These are phyloP conservation scores for Metschnikowia drakensbergensis DNA, from an alignment of 805 yeast species.

Conservation along the genomic window DNA sequence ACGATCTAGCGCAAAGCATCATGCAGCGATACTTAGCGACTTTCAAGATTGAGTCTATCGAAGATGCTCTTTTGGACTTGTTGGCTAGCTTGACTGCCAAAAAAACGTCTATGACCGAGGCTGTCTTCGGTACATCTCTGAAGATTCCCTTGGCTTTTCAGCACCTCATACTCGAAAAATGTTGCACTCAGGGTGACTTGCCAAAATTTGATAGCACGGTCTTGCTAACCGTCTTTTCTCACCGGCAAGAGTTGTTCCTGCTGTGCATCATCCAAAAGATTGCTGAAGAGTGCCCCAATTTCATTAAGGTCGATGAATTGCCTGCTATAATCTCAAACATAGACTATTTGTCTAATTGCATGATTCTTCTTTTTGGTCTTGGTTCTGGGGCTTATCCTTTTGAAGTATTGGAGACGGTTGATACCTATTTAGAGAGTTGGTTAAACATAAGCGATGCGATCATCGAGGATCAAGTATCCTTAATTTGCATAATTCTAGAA, in stretches of 20 bases:
- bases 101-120: background rate
- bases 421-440: constrained; percentile 3
- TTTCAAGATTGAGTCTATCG: background rate
- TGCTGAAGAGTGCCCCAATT: constrained; percentile 2
- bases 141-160: background rate
- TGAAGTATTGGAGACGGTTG: background rate
- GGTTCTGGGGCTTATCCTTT: background rate
- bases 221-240: background rate
- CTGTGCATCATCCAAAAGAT: background rate
- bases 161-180: background rate
- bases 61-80: background rate
- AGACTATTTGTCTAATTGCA: background rate
- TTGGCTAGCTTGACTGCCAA: background rate
- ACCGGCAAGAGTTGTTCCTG: background rate
- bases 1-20: background rate
- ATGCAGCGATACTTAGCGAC: background rate
- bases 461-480: background rate
- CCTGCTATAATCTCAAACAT: background rate
- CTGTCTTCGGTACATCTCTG: background rate
- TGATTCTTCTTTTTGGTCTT: background rate
- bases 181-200: background rate
- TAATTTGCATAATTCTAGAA: constrained; percentile 4
- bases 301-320: constrained; percentile 3
- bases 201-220: background rate
- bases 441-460: background rate